A percentile compares a stretch with the other conserved stretches of the same genome.
phyloP scores from a whole-genome alignment of 139 green algal species.

The Chlamydomonas sphaeroides region DNA sequence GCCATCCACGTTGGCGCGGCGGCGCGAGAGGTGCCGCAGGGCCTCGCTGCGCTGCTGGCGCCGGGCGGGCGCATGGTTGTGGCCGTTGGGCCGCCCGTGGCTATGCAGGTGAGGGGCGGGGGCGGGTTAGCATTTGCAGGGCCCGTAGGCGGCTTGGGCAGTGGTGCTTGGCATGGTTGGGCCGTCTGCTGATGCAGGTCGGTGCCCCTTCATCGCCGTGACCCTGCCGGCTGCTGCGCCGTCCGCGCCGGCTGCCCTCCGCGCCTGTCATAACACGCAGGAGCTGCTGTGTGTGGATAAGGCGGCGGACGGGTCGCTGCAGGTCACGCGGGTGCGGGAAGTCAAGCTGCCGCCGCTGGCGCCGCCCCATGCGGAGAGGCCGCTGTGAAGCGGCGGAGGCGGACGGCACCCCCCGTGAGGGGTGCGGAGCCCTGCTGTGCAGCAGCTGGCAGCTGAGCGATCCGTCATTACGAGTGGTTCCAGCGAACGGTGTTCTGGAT shows the following conservation, averaged over 20 bases:
- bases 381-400: conserved; percentile 1
- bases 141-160: neutral
- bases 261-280: too few species aligned
- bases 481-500: too few species aligned
- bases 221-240: too few species aligned
- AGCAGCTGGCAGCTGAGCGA: too few species aligned
- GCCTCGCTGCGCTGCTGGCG: conserved; percentile 72
- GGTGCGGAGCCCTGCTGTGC: too few species aligned
- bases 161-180: neutral
- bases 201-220: too few species aligned
- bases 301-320: conserved; percentile 45
- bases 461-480: too few species aligned
- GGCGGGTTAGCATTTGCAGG: neutral
- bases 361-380: conserved; percentile 3
- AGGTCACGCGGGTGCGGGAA: conserved; percentile 49
- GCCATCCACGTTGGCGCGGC: conserved; percentile 96
- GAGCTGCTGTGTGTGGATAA: conserved; percentile 58
- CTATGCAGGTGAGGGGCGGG: conserved; percentile 11
- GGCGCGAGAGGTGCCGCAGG: conserved; percentile 71
- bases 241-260: too few species aligned
- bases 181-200: neutral
- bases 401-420: too few species aligned
- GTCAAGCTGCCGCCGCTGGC: conserved; percentile 74
- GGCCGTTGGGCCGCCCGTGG: conserved; percentile 67
- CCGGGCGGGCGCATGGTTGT: conserved; percentile 81